Evolutionary conservation across 768 basidiomycete genomes (phyloP), one percentile per base, ranked within the genome.

Genomic region (Tricholoma sp.): DNA sequence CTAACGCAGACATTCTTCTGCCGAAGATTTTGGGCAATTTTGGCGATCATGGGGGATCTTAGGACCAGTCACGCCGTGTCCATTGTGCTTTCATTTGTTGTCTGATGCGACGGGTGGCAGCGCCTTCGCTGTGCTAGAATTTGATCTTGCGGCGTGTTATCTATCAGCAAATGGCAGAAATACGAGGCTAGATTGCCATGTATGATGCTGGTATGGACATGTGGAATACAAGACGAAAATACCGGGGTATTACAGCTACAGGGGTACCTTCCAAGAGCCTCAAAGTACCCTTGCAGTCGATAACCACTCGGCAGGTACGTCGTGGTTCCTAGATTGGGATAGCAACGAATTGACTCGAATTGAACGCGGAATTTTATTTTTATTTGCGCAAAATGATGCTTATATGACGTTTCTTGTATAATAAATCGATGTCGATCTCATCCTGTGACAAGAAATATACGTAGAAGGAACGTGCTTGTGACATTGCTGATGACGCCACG

Each of bases 401-500:
- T 24, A 24, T 24, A 24, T 24, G 24, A 24, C 24, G 24, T 24
- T 24, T 24, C 24, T 24, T 24, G 24, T 4, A 24, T 24, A 24
- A 24, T 24, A 24, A 24, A 24, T 24, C 24, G 24, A 24, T 24
- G 24, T 24, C 24, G 24, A 24, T 24, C 24, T 24, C 24, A 24
- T 24, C 24, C 24, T 24, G 24, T 24, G 24, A 24, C 39, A 41
- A 17, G n/a, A 41, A n/a, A 39, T 15, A 24, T 24, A 24, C 24
- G 24, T 24, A 24, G 1, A 39, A 51, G 52, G 55, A 63, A 63
- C 58, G 65, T 68, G 62, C 39, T 59, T 53, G 57, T 57, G 17
- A 24, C 24, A 24, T 24, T 24, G 2, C 1, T 47, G 51, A 59
- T 55, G 60, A 64, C 65, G 68, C 68, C 65, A 69, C 63, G 65